Conservation (phyloP, 768 basidiomycete genomes). For the Boletus bicolor region DNA sequence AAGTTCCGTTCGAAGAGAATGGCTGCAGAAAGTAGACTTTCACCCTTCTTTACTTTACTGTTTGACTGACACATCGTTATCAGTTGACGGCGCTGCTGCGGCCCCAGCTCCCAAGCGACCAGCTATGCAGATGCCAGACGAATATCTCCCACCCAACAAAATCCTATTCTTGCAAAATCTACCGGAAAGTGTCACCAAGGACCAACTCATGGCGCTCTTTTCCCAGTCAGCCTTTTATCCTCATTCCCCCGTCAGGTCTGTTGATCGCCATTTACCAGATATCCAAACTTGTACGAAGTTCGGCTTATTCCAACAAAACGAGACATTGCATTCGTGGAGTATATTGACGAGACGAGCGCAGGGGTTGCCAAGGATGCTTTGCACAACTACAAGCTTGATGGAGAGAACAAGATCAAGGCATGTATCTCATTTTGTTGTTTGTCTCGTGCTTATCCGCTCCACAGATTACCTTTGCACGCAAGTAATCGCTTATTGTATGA, state of each 20-base stretch:
- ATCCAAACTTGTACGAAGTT: conserved; percentile 94
- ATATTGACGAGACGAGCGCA: conserved; percentile 87
- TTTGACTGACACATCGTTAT: conserved; percentile 2
- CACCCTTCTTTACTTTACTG: conserved; percentile 1
- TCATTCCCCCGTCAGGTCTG: not conserved
- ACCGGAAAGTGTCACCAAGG: conserved; percentile 89
- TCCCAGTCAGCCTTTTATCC: conserved; percentile 61
- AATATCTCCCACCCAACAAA: conserved; percentile 98
- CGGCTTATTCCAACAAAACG: conserved; percentile 97
- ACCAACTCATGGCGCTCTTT: conserved; percentile 87
- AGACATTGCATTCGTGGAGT: conserved; percentile 99
- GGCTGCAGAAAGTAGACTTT: conserved; percentile 68
- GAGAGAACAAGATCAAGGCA: conserved; percentile 98
- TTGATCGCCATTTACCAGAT: conserved; percentile 44
- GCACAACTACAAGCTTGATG: conserved; percentile 97
- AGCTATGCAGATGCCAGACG: conserved; percentile 97
- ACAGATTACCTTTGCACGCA: conserved; percentile 74
- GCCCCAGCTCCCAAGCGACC: conserved; percentile 71
- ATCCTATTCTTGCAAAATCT: conserved; percentile 98
- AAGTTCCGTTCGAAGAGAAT: conserved; percentile 80
- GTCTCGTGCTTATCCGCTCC: conserved; percentile 9
- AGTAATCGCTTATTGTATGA: conserved; percentile 42
- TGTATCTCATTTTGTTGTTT: conserved; percentile 8
- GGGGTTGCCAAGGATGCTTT: conserved; percentile 91
- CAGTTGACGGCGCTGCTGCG: conserved; percentile 69